Percentiles rank a stretch among this genome's conserved stretches.
phyloP scores from a whole-genome alignment of 345 rosid species.

The Lumnitzera littorea region DNA sequence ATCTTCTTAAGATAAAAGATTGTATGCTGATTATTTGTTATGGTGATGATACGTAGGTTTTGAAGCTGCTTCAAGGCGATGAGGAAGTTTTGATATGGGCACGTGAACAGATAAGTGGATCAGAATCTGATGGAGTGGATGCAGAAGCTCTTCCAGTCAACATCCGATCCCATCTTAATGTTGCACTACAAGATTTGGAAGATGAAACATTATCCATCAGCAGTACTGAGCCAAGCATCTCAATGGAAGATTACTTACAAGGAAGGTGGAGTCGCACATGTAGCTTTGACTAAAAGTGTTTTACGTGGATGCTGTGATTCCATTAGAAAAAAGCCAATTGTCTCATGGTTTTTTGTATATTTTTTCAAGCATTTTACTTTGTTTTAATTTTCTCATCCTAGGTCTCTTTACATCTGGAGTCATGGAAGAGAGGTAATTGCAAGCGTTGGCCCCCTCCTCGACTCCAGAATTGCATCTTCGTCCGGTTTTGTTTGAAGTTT shows the following conservation, averaged over 20 bases:
- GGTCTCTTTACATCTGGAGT: constrained; percentile 13
- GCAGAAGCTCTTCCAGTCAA: constrained; percentile 41
- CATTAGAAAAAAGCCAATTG: neutral
- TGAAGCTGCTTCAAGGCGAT: constrained; percentile 81
- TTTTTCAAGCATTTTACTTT: constrained; percentile 15
- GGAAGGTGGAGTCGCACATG: constrained; percentile 77
- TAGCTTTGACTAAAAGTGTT: constrained; percentile 41
- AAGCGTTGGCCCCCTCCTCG: constrained; percentile 38
- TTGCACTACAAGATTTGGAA: constrained; percentile 71
- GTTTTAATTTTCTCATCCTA: neutral
- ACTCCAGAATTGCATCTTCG: constrained; percentile 3
- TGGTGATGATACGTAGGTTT: constrained; percentile 30
- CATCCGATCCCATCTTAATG: constrained; percentile 75
- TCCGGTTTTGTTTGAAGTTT: neutral
- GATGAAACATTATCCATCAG: constrained; percentile 59
- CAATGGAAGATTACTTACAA: constrained; percentile 66
- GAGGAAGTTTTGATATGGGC: constrained; percentile 66
- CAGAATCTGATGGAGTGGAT: constrained; percentile 31
- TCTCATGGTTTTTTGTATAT: neutral
- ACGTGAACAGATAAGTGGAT: constrained; percentile 37
- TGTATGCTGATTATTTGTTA: neutral
- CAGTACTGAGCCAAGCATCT: constrained; percentile 45
- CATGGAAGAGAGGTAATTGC: constrained; percentile 49
- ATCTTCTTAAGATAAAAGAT: neutral
- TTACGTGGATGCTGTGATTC: neutral